A percentile compares a stretch with the other conserved stretches of the same genome.
phyloP scores from a whole-genome alignment of 768 basidiomycete genomes.

The Arthromyces matolae region DNA sequence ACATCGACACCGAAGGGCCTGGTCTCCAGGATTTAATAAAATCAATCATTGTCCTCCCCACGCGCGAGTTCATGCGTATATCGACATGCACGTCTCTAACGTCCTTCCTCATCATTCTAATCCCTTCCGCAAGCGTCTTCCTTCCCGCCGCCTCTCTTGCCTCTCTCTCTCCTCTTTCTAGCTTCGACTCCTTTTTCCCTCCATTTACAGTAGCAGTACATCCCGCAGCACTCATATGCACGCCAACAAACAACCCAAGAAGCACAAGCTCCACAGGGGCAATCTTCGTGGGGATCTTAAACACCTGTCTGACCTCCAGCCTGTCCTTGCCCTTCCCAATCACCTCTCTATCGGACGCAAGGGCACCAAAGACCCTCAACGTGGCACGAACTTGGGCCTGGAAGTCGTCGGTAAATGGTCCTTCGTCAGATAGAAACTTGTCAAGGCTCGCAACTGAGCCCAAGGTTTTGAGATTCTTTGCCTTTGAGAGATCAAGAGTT shows the following conservation, averaged over 20 bases:
- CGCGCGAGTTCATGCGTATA: conserved; percentile 60
- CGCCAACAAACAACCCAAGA: conserved; percentile 49
- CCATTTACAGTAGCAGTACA: background rate
- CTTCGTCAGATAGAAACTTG: conserved; percentile 15
- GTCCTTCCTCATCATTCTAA: conserved; percentile 41
- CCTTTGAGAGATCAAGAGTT: conserved; percentile 23
- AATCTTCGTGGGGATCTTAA: conserved; percentile 44
- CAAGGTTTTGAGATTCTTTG: conserved; percentile 47
- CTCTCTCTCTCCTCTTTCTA: background rate
- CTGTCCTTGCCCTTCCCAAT: conserved; percentile 15
- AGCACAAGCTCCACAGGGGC: conserved; percentile 69
- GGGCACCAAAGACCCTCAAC: conserved; percentile 8
- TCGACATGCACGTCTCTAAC: conserved; percentile 58
- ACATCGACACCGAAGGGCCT: background rate
- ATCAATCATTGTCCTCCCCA: conserved; percentile 50
- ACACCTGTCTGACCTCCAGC: conserved; percentile 32
- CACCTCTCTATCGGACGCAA: background rate
- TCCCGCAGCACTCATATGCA: conserved; percentile 34
- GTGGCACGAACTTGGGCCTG: background rate
- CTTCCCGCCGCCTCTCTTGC: conserved; percentile 4
- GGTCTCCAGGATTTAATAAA: conserved; percentile 37
- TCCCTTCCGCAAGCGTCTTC: conserved; percentile 6
- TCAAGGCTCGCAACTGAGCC: conserved; percentile 20
- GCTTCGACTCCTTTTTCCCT: background rate
- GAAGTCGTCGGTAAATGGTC: background rate